Percentiles rank a stretch among this genome's conserved stretches.
These are phyloP conservation scores for Hypoxylon cercidicola DNA, from an alignment of 495 filamentous ascomycete genomes.

Conservation along the genomic window DNA sequence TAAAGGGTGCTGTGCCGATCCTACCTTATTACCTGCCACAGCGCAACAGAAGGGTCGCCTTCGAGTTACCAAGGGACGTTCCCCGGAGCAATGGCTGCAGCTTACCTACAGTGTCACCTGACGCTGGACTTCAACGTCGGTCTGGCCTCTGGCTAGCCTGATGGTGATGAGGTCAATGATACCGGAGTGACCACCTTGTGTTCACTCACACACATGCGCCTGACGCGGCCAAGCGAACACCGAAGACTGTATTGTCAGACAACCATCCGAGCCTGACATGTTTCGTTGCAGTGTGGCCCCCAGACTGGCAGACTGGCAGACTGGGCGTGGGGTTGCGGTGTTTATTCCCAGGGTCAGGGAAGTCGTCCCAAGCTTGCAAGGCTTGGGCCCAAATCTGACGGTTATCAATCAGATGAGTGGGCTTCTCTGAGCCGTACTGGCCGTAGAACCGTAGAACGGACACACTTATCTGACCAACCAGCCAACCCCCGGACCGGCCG, in stretches of 20 bases:
- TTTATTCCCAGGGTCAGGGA: slow-evolving; percentile 26
- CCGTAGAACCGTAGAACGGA: neutral
- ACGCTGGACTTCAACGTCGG: slow-evolving; percentile 20
- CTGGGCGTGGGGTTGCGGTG: slow-evolving; percentile 35
- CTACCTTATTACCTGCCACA: slow-evolving; percentile 22
- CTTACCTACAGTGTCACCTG: slow-evolving; percentile 35
- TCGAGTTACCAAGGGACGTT: neutral
- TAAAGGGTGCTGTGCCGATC: slow-evolving; percentile 28
- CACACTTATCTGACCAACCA: slow-evolving; percentile 23
- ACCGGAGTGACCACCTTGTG: slow-evolving; percentile 7
- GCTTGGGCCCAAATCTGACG: slow-evolving; percentile 20
- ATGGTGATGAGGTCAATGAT: slow-evolving; percentile 1
- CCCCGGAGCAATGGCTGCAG: slow-evolving; percentile 25
- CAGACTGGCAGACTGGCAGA: no score
- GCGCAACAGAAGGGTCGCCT: neutral
- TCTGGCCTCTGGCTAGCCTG: slow-evolving; percentile 6
- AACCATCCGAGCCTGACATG: slow-evolving; percentile 14
- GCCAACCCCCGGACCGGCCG: slow-evolving; percentile 24
- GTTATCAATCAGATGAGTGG: slow-evolving; percentile 18
- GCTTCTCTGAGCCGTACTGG: no score
- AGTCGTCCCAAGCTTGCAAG: slow-evolving; percentile 25
- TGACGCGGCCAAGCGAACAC: slow-evolving; percentile 15
- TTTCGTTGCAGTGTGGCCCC: slow-evolving; percentile 23
- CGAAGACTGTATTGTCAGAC: neutral
- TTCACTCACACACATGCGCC: slow-evolving; percentile 12